A percentile compares a stretch with the other conserved stretches of the same genome.
Conservation (phyloP, 805 yeast genomes). For the Saccharomycopsis fodiens region DNA sequence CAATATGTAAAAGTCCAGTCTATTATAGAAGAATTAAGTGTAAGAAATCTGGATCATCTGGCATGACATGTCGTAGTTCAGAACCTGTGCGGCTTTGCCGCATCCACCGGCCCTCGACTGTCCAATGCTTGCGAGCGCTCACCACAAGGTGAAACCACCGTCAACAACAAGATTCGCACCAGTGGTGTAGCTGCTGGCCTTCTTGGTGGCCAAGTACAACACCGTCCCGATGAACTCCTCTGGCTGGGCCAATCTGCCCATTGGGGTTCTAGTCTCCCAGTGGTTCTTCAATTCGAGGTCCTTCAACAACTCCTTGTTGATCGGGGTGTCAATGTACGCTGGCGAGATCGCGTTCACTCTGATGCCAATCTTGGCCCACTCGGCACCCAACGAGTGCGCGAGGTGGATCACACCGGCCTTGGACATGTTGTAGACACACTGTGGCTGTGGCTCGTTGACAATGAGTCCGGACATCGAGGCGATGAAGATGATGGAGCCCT, state of each 20-base stretch:
- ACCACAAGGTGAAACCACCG: slow-evolving; percentile 86
- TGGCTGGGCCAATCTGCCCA: slow-evolving; percentile 81
- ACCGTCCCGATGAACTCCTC: slow-evolving; percentile 74
- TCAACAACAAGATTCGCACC: slow-evolving; percentile 80
- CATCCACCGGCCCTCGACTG: too few species aligned
- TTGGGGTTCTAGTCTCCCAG: slow-evolving; percentile 68
- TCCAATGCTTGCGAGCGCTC: slow-evolving; percentile 7
- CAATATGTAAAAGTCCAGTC: too few species aligned
- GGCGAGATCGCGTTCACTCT: slow-evolving; percentile 76
- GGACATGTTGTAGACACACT: slow-evolving; percentile 74
- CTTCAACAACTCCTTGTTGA: slow-evolving; percentile 62
- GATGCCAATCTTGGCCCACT: slow-evolving; percentile 72
- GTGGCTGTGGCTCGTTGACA: slow-evolving; percentile 75
- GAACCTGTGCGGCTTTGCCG: too few species aligned
- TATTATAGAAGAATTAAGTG: too few species aligned
- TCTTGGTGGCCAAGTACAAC: slow-evolving; percentile 60
- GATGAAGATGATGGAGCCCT: slow-evolving; percentile 58
- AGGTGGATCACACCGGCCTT: slow-evolving; percentile 83
- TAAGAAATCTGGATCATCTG: too few species aligned
- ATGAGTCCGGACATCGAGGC: slow-evolving; percentile 79
- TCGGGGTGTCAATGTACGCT: slow-evolving; percentile 74
- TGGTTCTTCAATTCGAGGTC: slow-evolving; percentile 53
- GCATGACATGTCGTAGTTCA: too few species aligned
- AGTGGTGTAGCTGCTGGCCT: slow-evolving; percentile 73
- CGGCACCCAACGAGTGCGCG: slow-evolving; percentile 68